Evolutionary conservation across 2,329 filamentous ascomycete species (phyloP).

Genomic region (Ascochyta viciae-villosae): DNA sequence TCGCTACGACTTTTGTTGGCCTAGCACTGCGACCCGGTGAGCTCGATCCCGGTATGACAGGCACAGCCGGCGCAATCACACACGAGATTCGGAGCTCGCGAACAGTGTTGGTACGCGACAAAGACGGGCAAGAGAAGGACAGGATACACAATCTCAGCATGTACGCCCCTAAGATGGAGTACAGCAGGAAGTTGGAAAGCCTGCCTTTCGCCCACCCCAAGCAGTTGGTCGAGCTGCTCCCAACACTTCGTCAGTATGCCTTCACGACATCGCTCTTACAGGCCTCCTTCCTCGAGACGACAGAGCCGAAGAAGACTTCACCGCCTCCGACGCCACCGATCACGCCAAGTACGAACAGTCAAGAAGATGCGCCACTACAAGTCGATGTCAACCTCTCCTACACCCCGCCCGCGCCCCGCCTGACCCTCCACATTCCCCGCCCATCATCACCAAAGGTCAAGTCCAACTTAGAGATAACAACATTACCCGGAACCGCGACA

Average conservation of each 20-base stretch:
- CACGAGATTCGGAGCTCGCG: conserved; percentile 62
- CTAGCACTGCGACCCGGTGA: conserved; percentile 60
- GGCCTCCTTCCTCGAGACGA: conserved; percentile 59
- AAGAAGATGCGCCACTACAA: conserved; percentile 20
- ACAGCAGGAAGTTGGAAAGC: conserved; percentile 69
- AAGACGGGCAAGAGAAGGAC: conserved; percentile 32
- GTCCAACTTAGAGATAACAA: background rate
- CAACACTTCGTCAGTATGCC: conserved; percentile 74
- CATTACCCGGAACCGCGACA: conserved; percentile 10
- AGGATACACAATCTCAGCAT: conserved; percentile 64
- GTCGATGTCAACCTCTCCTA: conserved; percentile 44
- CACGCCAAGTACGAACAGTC: background rate
- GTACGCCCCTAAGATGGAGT: conserved; percentile 75
- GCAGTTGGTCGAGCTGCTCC: conserved; percentile 77
- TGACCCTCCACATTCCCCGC: conserved; percentile 40
- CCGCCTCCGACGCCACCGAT: conserved; percentile 26
- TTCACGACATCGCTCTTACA: conserved; percentile 70
- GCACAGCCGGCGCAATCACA: conserved; percentile 35
- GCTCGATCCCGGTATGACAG: conserved; percentile 62
- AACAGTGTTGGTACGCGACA: conserved; percentile 52
- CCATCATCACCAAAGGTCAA: conserved; percentile 25
- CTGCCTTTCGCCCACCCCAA: conserved; percentile 80
- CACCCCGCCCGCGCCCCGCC: conserved; percentile 42
- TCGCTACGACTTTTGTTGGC: conserved; percentile 52
- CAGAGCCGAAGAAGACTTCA: conserved; percentile 10